Conservation (phyloP, 2,329 filamentous ascomycete genomes). For the Lasiodiplodia citricola region DNA sequence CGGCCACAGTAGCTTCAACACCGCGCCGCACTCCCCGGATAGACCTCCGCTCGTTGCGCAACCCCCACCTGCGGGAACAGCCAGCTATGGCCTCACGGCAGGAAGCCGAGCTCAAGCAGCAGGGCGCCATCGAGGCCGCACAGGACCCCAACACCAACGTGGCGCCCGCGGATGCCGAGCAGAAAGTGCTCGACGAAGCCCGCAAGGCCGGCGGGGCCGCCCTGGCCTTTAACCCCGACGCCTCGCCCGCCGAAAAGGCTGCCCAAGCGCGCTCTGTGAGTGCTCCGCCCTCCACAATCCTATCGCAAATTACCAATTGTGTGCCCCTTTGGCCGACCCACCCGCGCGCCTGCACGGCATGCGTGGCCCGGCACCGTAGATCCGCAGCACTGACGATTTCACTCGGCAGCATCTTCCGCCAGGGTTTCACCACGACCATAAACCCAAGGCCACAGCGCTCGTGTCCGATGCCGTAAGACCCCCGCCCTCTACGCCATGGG, state of each 20-base stretch:
- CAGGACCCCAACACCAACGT: conserved; percentile 71
- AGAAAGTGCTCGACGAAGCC: conserved; percentile 76
- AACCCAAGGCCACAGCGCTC: conserved; percentile 70
- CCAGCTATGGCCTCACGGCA: conserved; percentile 24
- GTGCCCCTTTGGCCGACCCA: conserved; percentile 20
- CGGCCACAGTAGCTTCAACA: background rate
- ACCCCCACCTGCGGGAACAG: conserved; percentile 19
- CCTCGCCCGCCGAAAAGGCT: conserved; percentile 80
- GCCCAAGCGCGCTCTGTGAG: conserved; percentile 78
- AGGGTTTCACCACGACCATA: conserved; percentile 66
- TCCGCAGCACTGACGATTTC: conserved; percentile 24
- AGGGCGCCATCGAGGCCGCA: conserved; percentile 79
- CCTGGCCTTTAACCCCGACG: conserved; percentile 86
- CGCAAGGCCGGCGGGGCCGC: conserved; percentile 78
- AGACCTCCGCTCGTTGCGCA: conserved; percentile 11
- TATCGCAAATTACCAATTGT: conserved; percentile 20
- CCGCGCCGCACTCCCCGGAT: conserved; percentile 14
- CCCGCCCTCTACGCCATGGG: conserved; percentile 16
- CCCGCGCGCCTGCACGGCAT: conserved; percentile 21
- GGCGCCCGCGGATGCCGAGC: conserved; percentile 73
- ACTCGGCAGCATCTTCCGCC: conserved; percentile 63
- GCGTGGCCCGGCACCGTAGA: conserved; percentile 21
- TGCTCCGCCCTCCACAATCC: conserved; percentile 31
- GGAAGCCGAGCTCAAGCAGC: conserved; percentile 73
- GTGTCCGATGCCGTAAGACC: conserved; percentile 72